These are phyloP conservation scores for Teunomyces atbi DNA, from an alignment of 805 yeast species.

Conservation along the genomic window DNA sequence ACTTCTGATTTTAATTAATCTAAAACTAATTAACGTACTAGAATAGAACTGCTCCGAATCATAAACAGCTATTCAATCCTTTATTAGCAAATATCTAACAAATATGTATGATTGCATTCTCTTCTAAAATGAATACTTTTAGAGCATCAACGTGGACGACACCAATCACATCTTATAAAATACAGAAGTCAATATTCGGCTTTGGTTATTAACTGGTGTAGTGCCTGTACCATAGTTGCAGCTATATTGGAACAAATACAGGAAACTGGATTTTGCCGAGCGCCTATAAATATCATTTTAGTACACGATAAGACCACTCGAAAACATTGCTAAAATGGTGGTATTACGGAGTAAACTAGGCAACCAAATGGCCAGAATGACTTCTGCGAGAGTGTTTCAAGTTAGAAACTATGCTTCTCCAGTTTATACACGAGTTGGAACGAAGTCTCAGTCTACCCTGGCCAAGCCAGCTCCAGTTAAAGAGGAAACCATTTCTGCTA, in stretches of 20 bases:
- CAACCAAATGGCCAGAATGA: not conserved
- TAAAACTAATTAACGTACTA: too few species aligned
- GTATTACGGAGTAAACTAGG: not conserved
- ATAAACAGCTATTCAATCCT: too few species aligned
- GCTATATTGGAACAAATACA: not conserved
- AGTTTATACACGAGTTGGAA: slow-evolving; percentile 9
- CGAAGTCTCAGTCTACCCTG: slow-evolving; percentile 1
- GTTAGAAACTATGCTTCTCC: slow-evolving; percentile 9
- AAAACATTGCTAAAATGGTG: not conserved
- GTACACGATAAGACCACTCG: not conserved
- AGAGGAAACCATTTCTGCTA: not conserved
- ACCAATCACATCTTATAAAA: too few species aligned
- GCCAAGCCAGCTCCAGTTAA: slow-evolving; percentile 1
- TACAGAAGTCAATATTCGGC: too few species aligned
- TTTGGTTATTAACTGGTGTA: not conserved
- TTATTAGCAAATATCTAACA: too few species aligned
- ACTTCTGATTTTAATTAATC: too few species aligned
- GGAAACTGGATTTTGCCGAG: not conserved
- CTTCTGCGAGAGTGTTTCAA: not conserved
- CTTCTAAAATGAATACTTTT: too few species aligned
- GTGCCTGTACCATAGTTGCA: not conserved
- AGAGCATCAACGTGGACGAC: too few species aligned
- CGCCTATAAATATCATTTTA: not conserved
- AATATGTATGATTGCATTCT: too few species aligned
- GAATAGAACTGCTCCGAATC: too few species aligned